Base-by-base conservation (phyloP, 2,329 filamentous ascomycete genomes). In the Sporothrix mexicana region DNA sequence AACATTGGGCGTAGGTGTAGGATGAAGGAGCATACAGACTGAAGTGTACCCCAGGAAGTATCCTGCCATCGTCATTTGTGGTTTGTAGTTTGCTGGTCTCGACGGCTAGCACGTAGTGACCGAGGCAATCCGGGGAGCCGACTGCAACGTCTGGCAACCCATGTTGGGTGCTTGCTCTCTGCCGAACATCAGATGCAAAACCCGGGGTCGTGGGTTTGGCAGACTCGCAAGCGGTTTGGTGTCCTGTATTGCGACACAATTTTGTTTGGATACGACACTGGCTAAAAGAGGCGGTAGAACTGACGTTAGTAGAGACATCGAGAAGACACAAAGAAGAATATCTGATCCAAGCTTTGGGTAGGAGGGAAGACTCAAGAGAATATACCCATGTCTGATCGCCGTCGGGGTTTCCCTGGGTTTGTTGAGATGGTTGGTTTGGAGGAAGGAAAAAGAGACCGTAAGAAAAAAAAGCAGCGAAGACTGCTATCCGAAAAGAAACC, bases 361-460 rank as follows among this genome's bases (percentile, higher is more conserved):
- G 59, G 43, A 43, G 2, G 5, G 17, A 2, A n/a, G 10, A 36
- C 30, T 36, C 2, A 36, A 20, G 30, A 20, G 15, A 62, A 43
- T 61, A 20, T 62, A 62, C 30, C 59, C 59, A 20, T 62, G 59
- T 62, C 36, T 62, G 59, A 62, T 62, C 59, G 59, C 36, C 36
- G 59, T 43, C 59, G 36, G 59, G 57, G 30, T 62, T 62, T 20
- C 36, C 59, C 36, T 43, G 36, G 17, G 36, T 20, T 62, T 17
- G 30, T 43, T 17, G 59, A 62, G 25, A 15, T 12, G 59, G 13
- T 43, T 17, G 15, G n/a, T 2, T 6, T 10, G 6, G 59, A 43
- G 8, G 59, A 17, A 1, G 59, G 25, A 10, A 41, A n/a, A 36
- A 62, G 30, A 43, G 36, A 9, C 20, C 3, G n/a, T 20, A 25